phyloP scores from a whole-genome alignment of 192 early-diverging fungal species.

The Coemansia erecta region DNA sequence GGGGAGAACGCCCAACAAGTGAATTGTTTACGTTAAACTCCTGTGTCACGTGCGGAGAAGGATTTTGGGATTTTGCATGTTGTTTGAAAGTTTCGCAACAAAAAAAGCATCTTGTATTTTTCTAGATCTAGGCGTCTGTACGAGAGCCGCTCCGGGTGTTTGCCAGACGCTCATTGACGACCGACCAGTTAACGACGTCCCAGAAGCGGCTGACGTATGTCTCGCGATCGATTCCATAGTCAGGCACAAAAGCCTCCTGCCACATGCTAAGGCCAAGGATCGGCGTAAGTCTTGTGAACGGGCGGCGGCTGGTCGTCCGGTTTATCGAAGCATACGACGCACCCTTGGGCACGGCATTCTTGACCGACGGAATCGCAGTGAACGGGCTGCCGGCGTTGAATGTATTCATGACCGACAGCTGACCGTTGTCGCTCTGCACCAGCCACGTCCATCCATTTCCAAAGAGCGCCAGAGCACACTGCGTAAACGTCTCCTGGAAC shows the following conservation, averaged over 20 bases:
- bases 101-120: conserved; percentile 1
- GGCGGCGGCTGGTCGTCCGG: conserved; percentile 15
- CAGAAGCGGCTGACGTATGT: conserved; percentile 50
- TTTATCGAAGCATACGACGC: conserved; percentile 30
- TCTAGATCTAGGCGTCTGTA: not conserved
- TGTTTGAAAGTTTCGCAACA: too few species aligned
- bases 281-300: conserved; percentile 32
- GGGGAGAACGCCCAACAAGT: not conserved
- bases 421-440: conserved; percentile 35
- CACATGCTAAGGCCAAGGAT: conserved; percentile 54
- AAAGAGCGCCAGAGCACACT: conserved; percentile 46
- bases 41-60: too few species aligned
- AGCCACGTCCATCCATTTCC: conserved; percentile 57
- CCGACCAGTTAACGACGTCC: conserved; percentile 50
- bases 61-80: too few species aligned
- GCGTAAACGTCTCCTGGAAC: conserved; percentile 38
- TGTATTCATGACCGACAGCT: conserved; percentile 49
- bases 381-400: conserved; percentile 47
- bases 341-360: conserved; percentile 8
- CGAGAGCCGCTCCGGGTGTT: conserved; percentile 8
- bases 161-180: conserved; percentile 44
- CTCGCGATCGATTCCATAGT: conserved; percentile 45
- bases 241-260: conserved; percentile 52
- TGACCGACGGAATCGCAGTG: conserved; percentile 26
- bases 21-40: too few species aligned